Evolutionary conservation across 1,139 yeast genomes (phyloP).

Genomic region (Candida albicans): DNA sequence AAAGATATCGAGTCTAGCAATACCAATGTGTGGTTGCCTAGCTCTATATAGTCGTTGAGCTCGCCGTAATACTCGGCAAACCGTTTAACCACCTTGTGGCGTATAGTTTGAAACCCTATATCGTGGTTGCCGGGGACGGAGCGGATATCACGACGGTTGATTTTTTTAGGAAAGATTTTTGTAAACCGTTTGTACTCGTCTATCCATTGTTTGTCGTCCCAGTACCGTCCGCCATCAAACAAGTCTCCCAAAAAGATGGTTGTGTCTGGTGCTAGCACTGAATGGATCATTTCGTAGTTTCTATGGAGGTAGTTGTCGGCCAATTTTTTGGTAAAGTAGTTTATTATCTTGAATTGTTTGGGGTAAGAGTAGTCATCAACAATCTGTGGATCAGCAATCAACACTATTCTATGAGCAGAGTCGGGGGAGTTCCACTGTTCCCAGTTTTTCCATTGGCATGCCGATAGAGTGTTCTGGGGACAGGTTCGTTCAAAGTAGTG

Average conservation of each 20-base stretch:
- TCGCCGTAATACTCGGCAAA: conserved; percentile 76
- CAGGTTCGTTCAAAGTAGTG: conserved; percentile 62
- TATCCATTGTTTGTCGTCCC: conserved; percentile 65
- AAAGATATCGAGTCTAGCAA: conserved; percentile 80
- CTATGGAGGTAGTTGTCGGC: conserved; percentile 79
- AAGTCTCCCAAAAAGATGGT: conserved; percentile 84
- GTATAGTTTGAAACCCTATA: conserved; percentile 80
- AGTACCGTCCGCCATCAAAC: conserved; percentile 93
- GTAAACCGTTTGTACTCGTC: conserved; percentile 71
- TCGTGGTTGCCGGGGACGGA: conserved; percentile 94
- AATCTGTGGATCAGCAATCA: conserved; percentile 91
- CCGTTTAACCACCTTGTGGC: conserved; percentile 54
- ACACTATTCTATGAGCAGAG: conserved; percentile 59
- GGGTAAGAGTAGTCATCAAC: conserved; percentile 79
- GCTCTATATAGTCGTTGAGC: conserved; percentile 50
- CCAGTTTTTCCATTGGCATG: conserved; percentile 72
- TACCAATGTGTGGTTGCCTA: conserved; percentile 78
- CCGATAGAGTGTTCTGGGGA: conserved; percentile 47
- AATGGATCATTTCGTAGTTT: conserved; percentile 67
- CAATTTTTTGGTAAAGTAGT: conserved; percentile 46
- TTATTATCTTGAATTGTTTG: conserved; percentile 46
- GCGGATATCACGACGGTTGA: conserved; percentile 50
- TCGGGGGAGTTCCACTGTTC: conserved; percentile 52
- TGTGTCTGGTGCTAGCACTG: conserved; percentile 67
- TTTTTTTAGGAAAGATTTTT: conserved; percentile 54